A percentile compares a stretch with the other conserved stretches of the same genome.
Conservation (phyloP, 139 green algal genomes). For the Micromonas pusilla region DNA sequence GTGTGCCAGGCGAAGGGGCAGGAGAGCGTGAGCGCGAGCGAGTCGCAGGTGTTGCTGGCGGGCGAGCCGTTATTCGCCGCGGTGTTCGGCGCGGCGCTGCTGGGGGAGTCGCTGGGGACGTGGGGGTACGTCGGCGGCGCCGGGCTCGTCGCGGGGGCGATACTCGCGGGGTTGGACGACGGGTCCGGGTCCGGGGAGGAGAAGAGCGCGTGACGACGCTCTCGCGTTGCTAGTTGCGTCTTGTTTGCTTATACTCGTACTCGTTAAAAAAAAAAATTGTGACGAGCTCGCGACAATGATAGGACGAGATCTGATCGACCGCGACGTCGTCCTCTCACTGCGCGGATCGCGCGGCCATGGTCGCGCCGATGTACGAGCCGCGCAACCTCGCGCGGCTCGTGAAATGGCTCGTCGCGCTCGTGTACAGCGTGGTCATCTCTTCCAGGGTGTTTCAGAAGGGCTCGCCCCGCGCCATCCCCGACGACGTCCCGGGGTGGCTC, state of each 20-base stretch:
- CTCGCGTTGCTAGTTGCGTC: background rate
- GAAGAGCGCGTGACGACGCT: background rate
- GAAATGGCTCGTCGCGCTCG: background rate
- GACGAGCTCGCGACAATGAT: too few species aligned
- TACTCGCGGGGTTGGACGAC: background rate
- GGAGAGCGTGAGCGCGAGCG: constrained; percentile 4
- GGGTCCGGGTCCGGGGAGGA: background rate
- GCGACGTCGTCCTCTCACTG: too few species aligned
- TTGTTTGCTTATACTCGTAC: background rate
- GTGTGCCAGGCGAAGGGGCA: constrained; percentile 22
- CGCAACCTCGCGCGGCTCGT: background rate
- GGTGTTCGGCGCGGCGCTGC: background rate
- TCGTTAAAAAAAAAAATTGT: background rate
- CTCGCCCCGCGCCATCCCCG: too few species aligned
- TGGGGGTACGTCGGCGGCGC: background rate
- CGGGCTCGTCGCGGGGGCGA: background rate
- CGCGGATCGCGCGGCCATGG: too few species aligned
- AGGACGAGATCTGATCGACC: too few species aligned
- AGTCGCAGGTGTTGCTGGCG: constrained; percentile 9
- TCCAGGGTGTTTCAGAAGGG: too few species aligned
- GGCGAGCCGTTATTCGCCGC: constrained; percentile 22
- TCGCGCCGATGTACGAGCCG: background rate
- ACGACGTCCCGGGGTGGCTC: too few species aligned
- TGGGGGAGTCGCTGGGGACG: constrained; percentile 9
- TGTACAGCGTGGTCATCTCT: background rate